phyloP scores from a whole-genome alignment of 257 asterid genomes.

The Nicotiana attenuata region DNA sequence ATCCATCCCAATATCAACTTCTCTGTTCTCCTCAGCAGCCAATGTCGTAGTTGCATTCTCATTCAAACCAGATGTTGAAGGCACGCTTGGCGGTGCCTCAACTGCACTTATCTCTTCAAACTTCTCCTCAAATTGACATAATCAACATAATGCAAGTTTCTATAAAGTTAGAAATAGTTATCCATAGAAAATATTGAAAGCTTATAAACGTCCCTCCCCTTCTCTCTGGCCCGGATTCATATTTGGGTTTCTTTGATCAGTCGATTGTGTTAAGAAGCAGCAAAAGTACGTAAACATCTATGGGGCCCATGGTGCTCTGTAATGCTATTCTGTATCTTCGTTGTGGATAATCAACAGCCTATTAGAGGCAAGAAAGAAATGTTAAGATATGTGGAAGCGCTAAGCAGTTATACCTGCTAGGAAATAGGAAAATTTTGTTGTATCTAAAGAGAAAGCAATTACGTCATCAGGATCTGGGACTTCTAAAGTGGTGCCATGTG shows the following conservation, averaged over 20 bases:
- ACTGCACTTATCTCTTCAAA: conserved; percentile 56
- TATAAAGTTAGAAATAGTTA: not conserved
- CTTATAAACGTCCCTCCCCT: not conserved
- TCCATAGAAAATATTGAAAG: not conserved
- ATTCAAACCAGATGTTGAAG: conserved; percentile 45
- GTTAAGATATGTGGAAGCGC: not conserved
- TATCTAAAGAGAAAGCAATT: conserved; percentile 7
- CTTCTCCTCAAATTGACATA: conserved; percentile 78
- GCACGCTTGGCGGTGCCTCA: conserved; percentile 46
- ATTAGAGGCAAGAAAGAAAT: conserved; percentile 10
- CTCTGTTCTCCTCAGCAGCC: conserved; percentile 34
- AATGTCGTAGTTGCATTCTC: conserved; percentile 37
- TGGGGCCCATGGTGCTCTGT: conserved; percentile 90
- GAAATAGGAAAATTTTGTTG: not conserved
- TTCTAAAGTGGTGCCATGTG: conserved; percentile 93
- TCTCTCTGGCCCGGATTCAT: not conserved
- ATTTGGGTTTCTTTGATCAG: not conserved
- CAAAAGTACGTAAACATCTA: conserved; percentile 65
- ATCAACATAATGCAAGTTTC: not conserved
- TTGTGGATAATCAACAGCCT: conserved; percentile 92
- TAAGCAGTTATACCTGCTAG: not conserved
- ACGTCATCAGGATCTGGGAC: conserved; percentile 98
- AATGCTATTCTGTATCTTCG: conserved; percentile 78
- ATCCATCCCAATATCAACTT: conserved; percentile 36
- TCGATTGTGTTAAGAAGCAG: not conserved